Base-by-base conservation (phyloP, 148 eudicot genomes). In the Polygonum aviculare region DNA sequence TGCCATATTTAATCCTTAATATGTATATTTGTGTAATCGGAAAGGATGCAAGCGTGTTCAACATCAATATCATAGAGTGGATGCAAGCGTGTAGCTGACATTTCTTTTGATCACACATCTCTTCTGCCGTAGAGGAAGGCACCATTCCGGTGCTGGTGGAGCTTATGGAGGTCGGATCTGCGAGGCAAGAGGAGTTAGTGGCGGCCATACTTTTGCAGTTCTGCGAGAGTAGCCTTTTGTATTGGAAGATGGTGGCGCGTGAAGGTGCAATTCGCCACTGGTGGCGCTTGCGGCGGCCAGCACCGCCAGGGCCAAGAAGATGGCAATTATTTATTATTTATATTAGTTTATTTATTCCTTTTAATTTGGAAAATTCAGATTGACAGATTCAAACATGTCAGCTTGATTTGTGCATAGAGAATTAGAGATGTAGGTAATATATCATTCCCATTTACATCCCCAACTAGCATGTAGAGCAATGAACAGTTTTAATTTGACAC, bases 261-360 rank as follows among this genome's bases (percentile, higher is more conserved):
- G 96, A 91, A 74, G 96, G 98, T 19, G 98, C 96, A 5, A 89
- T 93, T 74, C 98, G 21, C 93, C 98, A 1, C 78, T 93, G 71
- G 89, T 93, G 26, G 92, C 90, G 0, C 59, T 93, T 81, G 84
- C 96, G 6, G 96, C 89, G 74, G 83, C 96, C 12, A 92, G 96
- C 12, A 89, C 96, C 16, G 84, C 79, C 55, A 88, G 93, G 21
- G 90, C 96, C 49, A 89, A 87, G 75, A 88, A 86, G 75, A 93
- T 91, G 98, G 98, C 91, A 75, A 51, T 83, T 78, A 15, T 52
- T 36, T 21, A 31, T 55, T 55, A n/a, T 55, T 4, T n/a, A n/a
- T n/a, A n/a, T n/a, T n/a, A n/a, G n/a, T n/a, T 41, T 41, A 55
- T n/a, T 18, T 55, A 59, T 22, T n/a, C n/a, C n/a, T n/a, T n/a